Evolutionary conservation across 805 yeast species (phyloP), one percentile per base, ranked within the genome.

Genomic region (Candida arabinofermentans): DNA sequence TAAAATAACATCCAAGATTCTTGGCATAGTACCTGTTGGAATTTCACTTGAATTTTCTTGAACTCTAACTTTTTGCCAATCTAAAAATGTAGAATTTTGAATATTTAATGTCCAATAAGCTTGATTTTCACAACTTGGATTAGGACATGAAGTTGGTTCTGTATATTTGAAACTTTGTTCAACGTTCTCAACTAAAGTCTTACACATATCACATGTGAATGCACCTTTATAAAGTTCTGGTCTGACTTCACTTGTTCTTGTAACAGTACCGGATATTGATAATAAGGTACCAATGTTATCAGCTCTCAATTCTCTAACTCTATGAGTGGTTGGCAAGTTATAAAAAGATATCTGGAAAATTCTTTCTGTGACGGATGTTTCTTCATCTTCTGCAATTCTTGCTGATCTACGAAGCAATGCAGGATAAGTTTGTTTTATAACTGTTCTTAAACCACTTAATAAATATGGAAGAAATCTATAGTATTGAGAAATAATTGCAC

Each of bases 1-100:
- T 44, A 91, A 66, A 39, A 91, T 85, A 19, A 91, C 91, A 61
- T 91, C 99, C 55, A 91, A 65, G 1, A 96, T 91, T 62, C 99
- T 79, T 21, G 99, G 99, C 99, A 91, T 91, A 3, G 97, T 89
- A 23, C 99, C 99, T 0, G 96, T 88, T 22, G 99, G 99, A 43
- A 91, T 91, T 64, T 91, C 98, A 53, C 74, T 85, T n/a, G 97
- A 82, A 57, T 91, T 93, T 59, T 91, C 99, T 62, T 91, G 99
- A 50, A 91, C 85, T 54, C 97, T 78, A 21, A 89, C 91, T 50
- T 85, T 85, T 64, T 91, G 99, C 99, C 99, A 91, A 70, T 91
- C 98, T 48, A 88, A 71, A 57, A 93, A 91, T 47, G 83, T 86
- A 0, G 96, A 86, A 62, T 88, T 87, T 27, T 85, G 65, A 24